phyloP scores from a whole-genome alignment of 139 green algal species.

The Raphidocelis subcapitata region DNA sequence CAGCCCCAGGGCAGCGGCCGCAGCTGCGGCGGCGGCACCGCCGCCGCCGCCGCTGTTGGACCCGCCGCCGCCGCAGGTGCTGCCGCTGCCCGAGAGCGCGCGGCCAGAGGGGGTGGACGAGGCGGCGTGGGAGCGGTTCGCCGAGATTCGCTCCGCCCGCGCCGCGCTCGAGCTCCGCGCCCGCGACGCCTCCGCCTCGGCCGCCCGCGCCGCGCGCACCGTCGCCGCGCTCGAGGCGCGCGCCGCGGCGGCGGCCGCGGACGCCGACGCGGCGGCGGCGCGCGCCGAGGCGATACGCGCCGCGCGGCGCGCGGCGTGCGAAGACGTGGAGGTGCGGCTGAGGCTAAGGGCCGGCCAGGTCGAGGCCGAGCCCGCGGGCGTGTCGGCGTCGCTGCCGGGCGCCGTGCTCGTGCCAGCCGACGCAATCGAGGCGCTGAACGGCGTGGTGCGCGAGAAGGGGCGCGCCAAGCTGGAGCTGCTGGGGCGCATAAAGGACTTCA shows the following conservation, averaged over 20 bases:
- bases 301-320: conserved; percentile 23
- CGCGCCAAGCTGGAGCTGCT: conserved; percentile 55
- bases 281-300: conserved; percentile 11
- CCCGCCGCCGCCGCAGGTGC: conserved; percentile 11
- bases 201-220: conserved; percentile 6
- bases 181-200: conserved; percentile 7
- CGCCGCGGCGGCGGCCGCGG: background rate
- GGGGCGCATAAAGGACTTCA: conserved; percentile 76
- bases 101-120: conserved; percentile 37
- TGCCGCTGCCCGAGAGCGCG: conserved; percentile 4
- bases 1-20: background rate
- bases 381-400: conserved; percentile 27
- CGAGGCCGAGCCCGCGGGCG: conserved; percentile 17
- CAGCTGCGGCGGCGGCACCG: background rate
- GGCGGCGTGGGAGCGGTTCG: conserved; percentile 34
- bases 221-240: conserved; percentile 22
- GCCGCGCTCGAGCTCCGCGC: conserved; percentile 24
- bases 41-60: background rate
- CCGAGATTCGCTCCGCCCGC: conserved; percentile 19
- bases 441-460: conserved; percentile 37
- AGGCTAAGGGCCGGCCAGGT: conserved; percentile 58
- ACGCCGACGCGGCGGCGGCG: conserved; percentile 11
- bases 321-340: conserved; percentile 56
- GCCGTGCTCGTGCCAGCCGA: conserved; percentile 45
- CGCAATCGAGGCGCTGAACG: conserved; percentile 56